Evolutionary conservation across 225 moss, liverwort and hornwort species (phyloP).

Genomic region (Polytrichum formosum): DNA sequence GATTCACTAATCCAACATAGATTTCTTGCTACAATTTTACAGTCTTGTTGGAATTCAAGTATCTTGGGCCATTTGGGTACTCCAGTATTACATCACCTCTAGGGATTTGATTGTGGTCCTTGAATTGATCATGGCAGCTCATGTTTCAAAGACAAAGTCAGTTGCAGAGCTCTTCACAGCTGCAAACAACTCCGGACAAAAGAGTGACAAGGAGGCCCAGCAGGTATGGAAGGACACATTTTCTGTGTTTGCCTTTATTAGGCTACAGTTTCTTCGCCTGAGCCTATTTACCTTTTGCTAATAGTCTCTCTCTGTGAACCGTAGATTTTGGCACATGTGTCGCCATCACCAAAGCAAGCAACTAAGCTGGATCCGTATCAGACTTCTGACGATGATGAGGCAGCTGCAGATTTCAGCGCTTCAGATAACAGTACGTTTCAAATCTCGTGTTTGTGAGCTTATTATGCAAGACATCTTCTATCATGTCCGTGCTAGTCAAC

Average conservation of each 20-base stretch:
- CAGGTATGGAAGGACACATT: constrained; percentile 22
- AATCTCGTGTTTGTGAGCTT: too few relatives aligned
- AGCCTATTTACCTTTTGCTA: too few relatives aligned
- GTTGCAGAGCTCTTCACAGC: constrained; percentile 53
- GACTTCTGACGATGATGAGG: constrained; percentile 6
- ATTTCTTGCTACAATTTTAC: too few relatives aligned
- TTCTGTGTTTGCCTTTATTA: too few relatives aligned
- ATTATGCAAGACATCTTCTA: too few relatives aligned
- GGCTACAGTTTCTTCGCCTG: too few relatives aligned
- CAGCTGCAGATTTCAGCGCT: not conserved
- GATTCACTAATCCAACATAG: too few relatives aligned
- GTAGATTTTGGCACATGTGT: constrained; percentile 64
- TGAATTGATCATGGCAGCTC: constrained; percentile 26
- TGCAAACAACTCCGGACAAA: constrained; percentile 42
- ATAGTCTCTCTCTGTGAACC: not conserved
- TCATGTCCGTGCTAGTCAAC: too few relatives aligned
- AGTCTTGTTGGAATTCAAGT: too few relatives aligned
- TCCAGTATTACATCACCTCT: too few relatives aligned
- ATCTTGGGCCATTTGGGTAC: too few relatives aligned
- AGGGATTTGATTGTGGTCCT: not conserved
- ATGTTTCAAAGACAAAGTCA: constrained; percentile 53
- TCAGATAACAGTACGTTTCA: constrained; percentile 17
- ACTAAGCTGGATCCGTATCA: constrained; percentile 22
- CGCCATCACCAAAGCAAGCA: constrained; percentile 50
- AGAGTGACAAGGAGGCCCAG: constrained; percentile 50